Conservation (phyloP, 768 basidiomycete species). For the Hebeloma cylindrosporum region DNA sequence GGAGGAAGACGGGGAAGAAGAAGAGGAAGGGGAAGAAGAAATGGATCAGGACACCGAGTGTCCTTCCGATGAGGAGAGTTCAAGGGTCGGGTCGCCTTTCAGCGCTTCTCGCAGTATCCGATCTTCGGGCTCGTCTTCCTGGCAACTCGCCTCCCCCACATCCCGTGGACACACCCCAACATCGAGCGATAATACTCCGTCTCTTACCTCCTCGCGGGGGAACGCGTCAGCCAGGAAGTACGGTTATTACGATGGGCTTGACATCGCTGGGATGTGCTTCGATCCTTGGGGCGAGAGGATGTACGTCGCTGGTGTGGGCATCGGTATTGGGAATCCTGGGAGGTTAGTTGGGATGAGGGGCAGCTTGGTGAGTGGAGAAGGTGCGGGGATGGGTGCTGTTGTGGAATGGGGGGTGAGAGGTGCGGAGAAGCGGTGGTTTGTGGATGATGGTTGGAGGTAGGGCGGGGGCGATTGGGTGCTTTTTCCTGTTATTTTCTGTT, state of each 20-base stretch:
- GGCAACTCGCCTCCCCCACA: neutral
- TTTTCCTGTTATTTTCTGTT: too few relatives aligned
- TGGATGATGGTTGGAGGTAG: constrained; percentile 46
- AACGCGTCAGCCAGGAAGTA: neutral
- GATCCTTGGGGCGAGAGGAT: constrained; percentile 32
- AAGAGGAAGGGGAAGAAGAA: constrained; percentile 7
- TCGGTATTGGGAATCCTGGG: constrained; percentile 1
- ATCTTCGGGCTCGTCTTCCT: neutral
- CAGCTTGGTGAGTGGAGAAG: constrained; percentile 18
- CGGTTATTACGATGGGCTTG: constrained; percentile 12
- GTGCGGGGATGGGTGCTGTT: constrained; percentile 33
- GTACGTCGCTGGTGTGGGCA: constrained; percentile 27
- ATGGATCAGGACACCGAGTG: constrained; percentile 21
- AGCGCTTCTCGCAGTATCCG: constrained; percentile 2
- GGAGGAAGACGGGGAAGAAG: constrained; percentile 11
- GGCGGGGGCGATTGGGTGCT: too few relatives aligned
- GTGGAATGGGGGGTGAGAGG: constrained; percentile 78
- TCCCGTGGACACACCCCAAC: neutral
- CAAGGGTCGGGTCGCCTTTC: constrained; percentile 9
- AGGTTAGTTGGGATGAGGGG: constrained; percentile 6
- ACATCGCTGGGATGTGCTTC: constrained; percentile 33
- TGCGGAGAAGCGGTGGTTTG: constrained; percentile 75
- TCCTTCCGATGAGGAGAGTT: constrained; percentile 8
- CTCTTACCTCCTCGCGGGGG: neutral
- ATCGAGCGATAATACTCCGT: neutral